These are phyloP conservation scores for Diplodia intermedia DNA, from an alignment of 2,329 filamentous ascomycete genomes.

Conservation along the genomic window DNA sequence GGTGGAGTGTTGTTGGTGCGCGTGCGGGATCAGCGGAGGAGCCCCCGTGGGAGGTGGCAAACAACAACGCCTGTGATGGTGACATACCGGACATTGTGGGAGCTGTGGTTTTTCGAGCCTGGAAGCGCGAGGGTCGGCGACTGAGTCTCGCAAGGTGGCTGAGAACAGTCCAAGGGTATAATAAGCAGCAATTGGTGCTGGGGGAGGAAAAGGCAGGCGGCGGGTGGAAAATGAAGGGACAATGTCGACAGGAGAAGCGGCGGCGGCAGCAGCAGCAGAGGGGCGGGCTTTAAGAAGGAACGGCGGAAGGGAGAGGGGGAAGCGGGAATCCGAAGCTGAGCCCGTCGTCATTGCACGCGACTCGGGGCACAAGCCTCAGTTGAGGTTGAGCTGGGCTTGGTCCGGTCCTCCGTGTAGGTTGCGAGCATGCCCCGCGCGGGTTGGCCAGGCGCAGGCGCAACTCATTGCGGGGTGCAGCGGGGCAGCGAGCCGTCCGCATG, in stretches of 20 bases:
- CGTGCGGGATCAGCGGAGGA: slow-evolving; percentile 3
- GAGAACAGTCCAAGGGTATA: neutral
- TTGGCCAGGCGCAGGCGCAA: neutral
- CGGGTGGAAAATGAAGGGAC: neutral
- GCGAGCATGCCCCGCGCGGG: slow-evolving; percentile 17
- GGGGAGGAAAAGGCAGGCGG: neutral
- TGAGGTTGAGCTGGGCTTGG: slow-evolving; percentile 22
- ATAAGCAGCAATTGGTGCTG: neutral
- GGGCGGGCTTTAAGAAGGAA: slow-evolving; percentile 8
- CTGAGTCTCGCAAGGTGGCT: neutral
- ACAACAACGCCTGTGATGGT: neutral
- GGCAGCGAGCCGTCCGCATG: neutral
- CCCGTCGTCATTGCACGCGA: slow-evolving; percentile 8
- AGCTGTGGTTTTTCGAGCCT: neutral
- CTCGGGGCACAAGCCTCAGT: slow-evolving; percentile 15
- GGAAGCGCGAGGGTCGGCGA: neutral
- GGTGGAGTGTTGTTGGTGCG: slow-evolving; percentile 9
- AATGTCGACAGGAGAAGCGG: neutral
- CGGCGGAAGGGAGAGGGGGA: neutral
- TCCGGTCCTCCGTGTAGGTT: neutral
- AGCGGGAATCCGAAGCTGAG: neutral
- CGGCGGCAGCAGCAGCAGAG: neutral
- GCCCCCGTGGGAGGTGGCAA: neutral
- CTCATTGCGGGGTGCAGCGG: slow-evolving; percentile 26
- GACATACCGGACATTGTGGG: slow-evolving; percentile 26